Evolutionary conservation across 345 rosid genomes (phyloP).

Genomic region (Populus euphratica): DNA sequence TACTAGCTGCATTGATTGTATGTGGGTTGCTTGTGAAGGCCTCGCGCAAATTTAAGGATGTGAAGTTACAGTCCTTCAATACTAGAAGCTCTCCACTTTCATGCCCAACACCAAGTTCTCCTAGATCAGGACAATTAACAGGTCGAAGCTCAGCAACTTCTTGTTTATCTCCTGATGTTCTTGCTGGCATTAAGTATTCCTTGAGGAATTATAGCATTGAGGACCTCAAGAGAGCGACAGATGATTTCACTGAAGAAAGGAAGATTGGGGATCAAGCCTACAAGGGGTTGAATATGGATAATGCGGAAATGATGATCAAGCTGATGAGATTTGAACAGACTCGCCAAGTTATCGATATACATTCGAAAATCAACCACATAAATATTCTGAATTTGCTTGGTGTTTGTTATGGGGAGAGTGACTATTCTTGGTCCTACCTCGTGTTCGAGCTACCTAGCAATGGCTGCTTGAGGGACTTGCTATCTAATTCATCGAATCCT

Average conservation of each 20-base stretch:
- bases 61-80: conserved; percentile 34
- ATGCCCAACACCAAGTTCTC: conserved; percentile 34
- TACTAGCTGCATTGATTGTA: conserved; percentile 25
- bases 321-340: conserved; percentile 43
- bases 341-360: conserved; percentile 38
- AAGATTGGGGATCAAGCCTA: conserved; percentile 36
- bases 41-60: conserved; percentile 21
- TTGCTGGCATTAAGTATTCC: conserved; percentile 44
- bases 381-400: conserved; percentile 49
- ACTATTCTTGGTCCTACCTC: conserved; percentile 35
- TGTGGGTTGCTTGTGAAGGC: conserved; percentile 35
- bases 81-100: conserved; percentile 36
- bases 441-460: conserved; percentile 42
- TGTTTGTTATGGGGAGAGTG: conserved; percentile 41
- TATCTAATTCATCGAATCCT: conserved; percentile 21
- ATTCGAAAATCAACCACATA: conserved; percentile 52
- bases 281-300: conserved; percentile 31
- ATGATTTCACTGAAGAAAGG: conserved; percentile 34
- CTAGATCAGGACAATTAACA: conserved; percentile 27
- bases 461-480: conserved; percentile 47
- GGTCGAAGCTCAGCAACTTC: conserved; percentile 38
- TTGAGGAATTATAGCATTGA: conserved; percentile 34
- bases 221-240: conserved; percentile 38
- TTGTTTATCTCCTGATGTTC: conserved; percentile 57
- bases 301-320: conserved; percentile 44